Evolutionary conservation across 2,329 filamentous ascomycete genomes (phyloP).

Genomic region (Alternaria sp.): DNA sequence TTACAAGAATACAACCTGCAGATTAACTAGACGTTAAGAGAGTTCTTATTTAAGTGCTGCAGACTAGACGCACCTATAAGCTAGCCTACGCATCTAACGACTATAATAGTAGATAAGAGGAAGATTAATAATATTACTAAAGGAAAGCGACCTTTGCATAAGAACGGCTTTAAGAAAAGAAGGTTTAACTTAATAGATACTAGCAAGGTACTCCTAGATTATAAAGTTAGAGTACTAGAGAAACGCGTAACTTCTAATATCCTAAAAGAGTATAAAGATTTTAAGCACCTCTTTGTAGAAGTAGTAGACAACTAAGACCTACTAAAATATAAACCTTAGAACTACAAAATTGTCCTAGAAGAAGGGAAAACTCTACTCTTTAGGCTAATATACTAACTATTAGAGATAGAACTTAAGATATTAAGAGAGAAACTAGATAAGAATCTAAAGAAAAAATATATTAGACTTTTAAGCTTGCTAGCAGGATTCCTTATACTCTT

Average conservation of each 20-base stretch:
- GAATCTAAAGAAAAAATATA: background rate
- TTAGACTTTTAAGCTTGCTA: background rate
- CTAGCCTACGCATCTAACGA: background rate
- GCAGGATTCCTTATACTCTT: slow-evolving; percentile 9
- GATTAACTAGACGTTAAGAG: background rate
- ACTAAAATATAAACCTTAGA: slow-evolving; percentile 4
- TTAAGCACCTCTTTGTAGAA: background rate
- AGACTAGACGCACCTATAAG: background rate
- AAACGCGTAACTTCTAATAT: background rate
- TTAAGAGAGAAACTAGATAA: background rate
- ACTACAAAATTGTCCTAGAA: slow-evolving; percentile 5
- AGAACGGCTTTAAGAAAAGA: background rate
- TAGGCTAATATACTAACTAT: background rate
- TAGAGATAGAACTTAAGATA: background rate
- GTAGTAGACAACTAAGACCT: background rate
- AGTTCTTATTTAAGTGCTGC: background rate
- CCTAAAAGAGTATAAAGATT: slow-evolving; percentile 1
- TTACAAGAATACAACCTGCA: background rate
- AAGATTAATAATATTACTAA: background rate
- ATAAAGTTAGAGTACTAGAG: background rate
- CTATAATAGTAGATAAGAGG: background rate
- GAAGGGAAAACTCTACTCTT: background rate
- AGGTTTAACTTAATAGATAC: background rate
- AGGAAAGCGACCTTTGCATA: background rate
- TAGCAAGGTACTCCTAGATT: background rate